phyloP scores from a whole-genome alignment of 768 basidiomycete genomes.

The Hypsizygus marmoreus region DNA sequence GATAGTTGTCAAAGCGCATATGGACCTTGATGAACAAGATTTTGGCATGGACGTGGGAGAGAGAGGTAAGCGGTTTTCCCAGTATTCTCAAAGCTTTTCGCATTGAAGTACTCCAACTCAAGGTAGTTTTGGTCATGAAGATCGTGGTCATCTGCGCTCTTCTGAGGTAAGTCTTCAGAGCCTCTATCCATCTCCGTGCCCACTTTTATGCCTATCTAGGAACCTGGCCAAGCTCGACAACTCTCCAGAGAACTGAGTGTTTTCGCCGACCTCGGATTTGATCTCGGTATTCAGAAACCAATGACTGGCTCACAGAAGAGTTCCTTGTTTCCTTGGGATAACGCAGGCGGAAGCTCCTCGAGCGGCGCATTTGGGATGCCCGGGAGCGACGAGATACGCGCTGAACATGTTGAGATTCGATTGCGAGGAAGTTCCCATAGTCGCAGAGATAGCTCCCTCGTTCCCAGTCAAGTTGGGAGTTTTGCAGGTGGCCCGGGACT shows the following conservation, averaged over 20 bases:
- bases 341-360: constrained; percentile 69
- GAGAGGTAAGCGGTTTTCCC: no score
- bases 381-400: constrained; percentile 46
- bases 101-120: no score
- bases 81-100: no score
- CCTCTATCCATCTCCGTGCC: not conserved
- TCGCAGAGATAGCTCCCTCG: constrained; percentile 58
- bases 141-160: constrained; percentile 34
- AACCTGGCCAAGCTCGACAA: constrained; percentile 85
- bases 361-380: constrained; percentile 42
- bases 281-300: constrained; percentile 37
- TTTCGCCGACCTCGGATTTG: constrained; percentile 51
- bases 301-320: constrained; percentile 62
- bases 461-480: constrained; percentile 49
- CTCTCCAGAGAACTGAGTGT: constrained; percentile 58
- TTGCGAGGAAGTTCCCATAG: constrained; percentile 58
- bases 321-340: constrained; percentile 82
- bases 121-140: constrained; percentile 9
- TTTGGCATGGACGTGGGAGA: constrained; percentile 1
- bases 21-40: not conserved
- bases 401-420: constrained; percentile 54
- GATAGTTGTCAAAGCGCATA: not conserved
- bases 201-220: constrained; percentile 41
- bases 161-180: constrained; percentile 54
- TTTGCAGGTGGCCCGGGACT: constrained; percentile 39